phyloP scores from a whole-genome alignment of 148 eudicot species.

The Amaranthus palmeri region DNA sequence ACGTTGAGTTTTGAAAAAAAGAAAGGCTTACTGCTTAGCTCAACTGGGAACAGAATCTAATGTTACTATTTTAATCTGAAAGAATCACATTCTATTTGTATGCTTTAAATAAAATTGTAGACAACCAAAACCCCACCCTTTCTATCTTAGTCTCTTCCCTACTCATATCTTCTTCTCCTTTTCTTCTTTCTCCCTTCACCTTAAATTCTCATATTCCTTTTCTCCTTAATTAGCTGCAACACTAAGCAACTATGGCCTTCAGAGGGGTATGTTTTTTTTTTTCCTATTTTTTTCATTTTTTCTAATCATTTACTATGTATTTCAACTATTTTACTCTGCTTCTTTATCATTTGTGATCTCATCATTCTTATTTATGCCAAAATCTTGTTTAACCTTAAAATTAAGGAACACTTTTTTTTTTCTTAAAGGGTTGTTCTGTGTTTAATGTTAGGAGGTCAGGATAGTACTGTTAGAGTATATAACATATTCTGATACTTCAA shows the following conservation, averaged over 20 bases:
- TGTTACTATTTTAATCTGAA: background rate
- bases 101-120: background rate
- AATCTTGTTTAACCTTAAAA: background rate
- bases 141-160: background rate
- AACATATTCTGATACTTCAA: too few relatives aligned
- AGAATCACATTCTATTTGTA: background rate
- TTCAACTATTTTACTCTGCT: background rate
- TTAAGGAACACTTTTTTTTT: too few relatives aligned
- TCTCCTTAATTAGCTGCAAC: conserved; percentile 18
- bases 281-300: background rate
- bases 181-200: conserved; percentile 5
- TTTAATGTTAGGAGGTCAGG: too few relatives aligned
- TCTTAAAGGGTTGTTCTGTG: too few relatives aligned
- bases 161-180: background rate
- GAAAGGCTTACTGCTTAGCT: too few relatives aligned
- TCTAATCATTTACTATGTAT: background rate
- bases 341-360: conserved; percentile 5
- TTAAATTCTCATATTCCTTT: background rate
- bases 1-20: too few relatives aligned
- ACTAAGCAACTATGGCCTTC: conserved; percentile 46
- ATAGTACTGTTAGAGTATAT: too few relatives aligned
- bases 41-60: too few relatives aligned
- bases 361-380: background rate
- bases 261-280: conserved; percentile 33
- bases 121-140: background rate